A percentile compares a stretch with the other conserved stretches of the same genome.
Conservation (phyloP, 805 yeast species). For the Pichia exigua region DNA sequence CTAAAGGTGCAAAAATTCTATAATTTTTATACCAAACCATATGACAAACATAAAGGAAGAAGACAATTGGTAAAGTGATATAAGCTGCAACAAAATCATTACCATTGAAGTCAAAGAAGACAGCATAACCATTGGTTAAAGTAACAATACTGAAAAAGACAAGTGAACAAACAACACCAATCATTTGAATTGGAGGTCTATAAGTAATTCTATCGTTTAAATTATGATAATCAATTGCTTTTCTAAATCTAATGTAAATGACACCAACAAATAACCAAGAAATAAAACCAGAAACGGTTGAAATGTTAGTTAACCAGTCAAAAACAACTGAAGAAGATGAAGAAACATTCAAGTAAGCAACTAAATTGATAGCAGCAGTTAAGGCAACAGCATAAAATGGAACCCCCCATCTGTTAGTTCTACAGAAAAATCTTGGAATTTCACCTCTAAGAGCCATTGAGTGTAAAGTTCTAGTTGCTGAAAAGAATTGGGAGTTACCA, state of each 20-base stretch:
- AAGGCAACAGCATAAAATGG: constrained; percentile 44
- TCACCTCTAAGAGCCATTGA: constrained; percentile 34
- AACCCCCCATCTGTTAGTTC: constrained; percentile 43
- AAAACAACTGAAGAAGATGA: constrained; percentile 47
- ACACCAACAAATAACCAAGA: constrained; percentile 51
- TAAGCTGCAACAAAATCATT: constrained; percentile 66
- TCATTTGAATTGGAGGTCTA: constrained; percentile 49
- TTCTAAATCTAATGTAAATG: constrained; percentile 56
- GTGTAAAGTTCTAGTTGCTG: constrained; percentile 36
- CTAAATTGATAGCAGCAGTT: constrained; percentile 33
- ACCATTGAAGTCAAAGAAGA: constrained; percentile 48
- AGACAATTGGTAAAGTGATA: constrained; percentile 52
- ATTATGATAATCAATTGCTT: constrained; percentile 48
- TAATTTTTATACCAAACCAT: constrained; percentile 39
- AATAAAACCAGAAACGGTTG: constrained; percentile 59
- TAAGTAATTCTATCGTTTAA: constrained; percentile 51
- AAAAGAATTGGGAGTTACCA: constrained; percentile 36
- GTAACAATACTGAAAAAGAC: constrained; percentile 43
- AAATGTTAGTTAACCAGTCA: constrained; percentile 57
- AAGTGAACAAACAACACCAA: constrained; percentile 44
- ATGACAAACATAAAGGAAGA: constrained; percentile 51
- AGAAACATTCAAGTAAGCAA: constrained; percentile 49
- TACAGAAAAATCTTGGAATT: constrained; percentile 32
- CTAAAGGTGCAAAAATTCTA: constrained; percentile 42
- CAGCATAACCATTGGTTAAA: constrained; percentile 67